Evolutionary conservation across 352 stramenopile species (phyloP).

Genomic region (Globisporangium canariense): DNA sequence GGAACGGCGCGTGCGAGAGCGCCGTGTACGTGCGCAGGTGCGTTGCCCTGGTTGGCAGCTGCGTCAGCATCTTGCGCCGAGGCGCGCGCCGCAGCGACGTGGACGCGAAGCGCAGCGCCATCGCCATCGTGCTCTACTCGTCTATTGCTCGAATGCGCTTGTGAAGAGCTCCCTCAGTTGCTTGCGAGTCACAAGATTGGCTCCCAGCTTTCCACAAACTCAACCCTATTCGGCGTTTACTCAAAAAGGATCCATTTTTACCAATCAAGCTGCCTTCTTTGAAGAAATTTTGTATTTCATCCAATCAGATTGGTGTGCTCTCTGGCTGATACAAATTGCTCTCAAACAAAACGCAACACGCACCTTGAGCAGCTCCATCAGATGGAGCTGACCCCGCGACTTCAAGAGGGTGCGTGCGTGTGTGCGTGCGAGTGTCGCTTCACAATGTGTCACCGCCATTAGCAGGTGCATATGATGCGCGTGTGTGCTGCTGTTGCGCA

Average conservation of each 20-base stretch:
- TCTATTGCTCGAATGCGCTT: background rate
- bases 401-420: constrained; percentile 23
- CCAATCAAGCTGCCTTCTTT: background rate
- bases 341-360: background rate
- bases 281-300: background rate
- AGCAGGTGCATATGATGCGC: too few species aligned
- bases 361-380: background rate
- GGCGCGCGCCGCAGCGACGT: constrained; percentile 25
- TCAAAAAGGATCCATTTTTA: background rate
- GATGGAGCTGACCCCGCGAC: constrained; percentile 9
- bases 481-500: background rate
- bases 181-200: constrained; percentile 13
- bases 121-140: constrained; percentile 4
- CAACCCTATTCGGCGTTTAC: constrained; percentile 15
- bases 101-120: constrained; percentile 3
- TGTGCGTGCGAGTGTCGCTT: too few species aligned
- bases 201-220: constrained; percentile 1
- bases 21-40: constrained; percentile 41
- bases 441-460: background rate
- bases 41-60: constrained; percentile 3
- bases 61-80: background rate
- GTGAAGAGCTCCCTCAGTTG: background rate
- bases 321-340: too few species aligned
- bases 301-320: too few species aligned
- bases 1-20: constrained; percentile 50